A percentile compares a stretch with the other conserved stretches of the same genome.
phyloP scores from a whole-genome alignment of 768 basidiomycete genomes.

The Suillus occidentalis region DNA sequence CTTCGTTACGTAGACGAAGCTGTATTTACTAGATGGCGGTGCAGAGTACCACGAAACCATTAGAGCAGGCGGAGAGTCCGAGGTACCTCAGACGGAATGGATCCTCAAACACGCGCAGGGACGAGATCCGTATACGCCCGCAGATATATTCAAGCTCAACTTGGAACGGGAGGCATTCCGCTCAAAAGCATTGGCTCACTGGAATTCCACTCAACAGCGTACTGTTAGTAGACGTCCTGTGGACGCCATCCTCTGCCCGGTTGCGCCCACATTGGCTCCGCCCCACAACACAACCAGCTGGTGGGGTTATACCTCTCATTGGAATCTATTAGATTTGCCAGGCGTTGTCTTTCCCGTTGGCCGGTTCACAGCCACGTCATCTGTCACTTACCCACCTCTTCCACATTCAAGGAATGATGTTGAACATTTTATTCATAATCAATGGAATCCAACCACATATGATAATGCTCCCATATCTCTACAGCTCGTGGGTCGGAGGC shows the following conservation, averaged over 20 bases:
- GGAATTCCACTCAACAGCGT: slow-evolving; percentile 40
- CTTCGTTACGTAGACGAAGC: slow-evolving; percentile 31
- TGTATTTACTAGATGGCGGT: slow-evolving; percentile 53
- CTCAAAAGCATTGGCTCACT: slow-evolving; percentile 39
- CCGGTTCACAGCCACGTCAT: slow-evolving; percentile 29
- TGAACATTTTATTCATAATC: slow-evolving; percentile 35
- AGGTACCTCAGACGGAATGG: slow-evolving; percentile 46
- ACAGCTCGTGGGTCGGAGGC: slow-evolving; percentile 51
- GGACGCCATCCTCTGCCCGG: slow-evolving; percentile 49
- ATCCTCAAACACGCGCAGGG: slow-evolving; percentile 41
- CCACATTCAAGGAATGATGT: slow-evolving; percentile 34
- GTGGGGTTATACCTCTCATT: slow-evolving; percentile 53
- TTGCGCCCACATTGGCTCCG: slow-evolving; percentile 46
- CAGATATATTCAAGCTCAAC: slow-evolving; percentile 47
- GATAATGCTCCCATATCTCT: slow-evolving; percentile 45
- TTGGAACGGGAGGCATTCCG: slow-evolving; percentile 44
- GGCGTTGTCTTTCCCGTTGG: slow-evolving; percentile 49
- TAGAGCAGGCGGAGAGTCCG: slow-evolving; percentile 31
- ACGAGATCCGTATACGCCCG: slow-evolving; percentile 38
- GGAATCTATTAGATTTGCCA: slow-evolving; percentile 53
- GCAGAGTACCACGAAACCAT: slow-evolving; percentile 43
- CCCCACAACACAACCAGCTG: slow-evolving; percentile 49
- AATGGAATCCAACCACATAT: slow-evolving; percentile 45
- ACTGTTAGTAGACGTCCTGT: slow-evolving; percentile 46
- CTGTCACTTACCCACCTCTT: slow-evolving; percentile 10